Base-by-base conservation (phyloP, 768 basidiomycete genomes). In the Lactifluus volemus region DNA sequence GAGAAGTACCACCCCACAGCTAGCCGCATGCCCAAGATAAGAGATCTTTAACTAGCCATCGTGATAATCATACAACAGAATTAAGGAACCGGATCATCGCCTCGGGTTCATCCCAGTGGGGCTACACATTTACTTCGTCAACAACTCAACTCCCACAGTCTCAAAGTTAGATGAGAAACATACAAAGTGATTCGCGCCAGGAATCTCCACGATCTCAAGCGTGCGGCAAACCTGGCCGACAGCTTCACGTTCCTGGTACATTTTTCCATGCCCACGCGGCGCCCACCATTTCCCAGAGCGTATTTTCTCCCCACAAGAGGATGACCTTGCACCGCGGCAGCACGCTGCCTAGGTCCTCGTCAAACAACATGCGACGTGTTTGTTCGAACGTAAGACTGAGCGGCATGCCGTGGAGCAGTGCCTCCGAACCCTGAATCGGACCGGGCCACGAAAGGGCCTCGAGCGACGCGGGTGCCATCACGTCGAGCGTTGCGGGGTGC, bases 141-240 rank as follows among this genome's bases (percentile, higher is more conserved):
- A 34, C 36, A 34, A 34, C 38, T 10, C 41, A 32, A 11, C 30
- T 30, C 39, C 6, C n/a, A 21, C 7, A 19, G 3, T 10, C 8
- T 5, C 7, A 15, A 5, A 12, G 6, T 1, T 25, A 29, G 39
- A 12, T 7, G 21, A 29, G 11, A 21, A 25, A 56, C 65, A 47
- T 38, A 66, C 65, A n/a, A 66, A 64, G 44, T 66, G 65, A 49
- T 66, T 66, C 34, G 65, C 65, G 8, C 55, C 48, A 10, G 63
- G 63, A 42, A 64, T 59, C 32, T 60, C 55, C 36, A 60, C 63
- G 30, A 64, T 55, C 39, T 64, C 51, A 15, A 64, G 55, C 51
- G 41, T 12, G 11, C 65, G 49, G n/a, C 45, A 63, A 9, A 41
- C 55, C 47, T 42, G 45, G 15, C 63, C 63, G 36, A 1, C 25